phyloP scores from a whole-genome alignment of 2,329 filamentous ascomycete genomes.

The Ciborinia camelliae region DNA sequence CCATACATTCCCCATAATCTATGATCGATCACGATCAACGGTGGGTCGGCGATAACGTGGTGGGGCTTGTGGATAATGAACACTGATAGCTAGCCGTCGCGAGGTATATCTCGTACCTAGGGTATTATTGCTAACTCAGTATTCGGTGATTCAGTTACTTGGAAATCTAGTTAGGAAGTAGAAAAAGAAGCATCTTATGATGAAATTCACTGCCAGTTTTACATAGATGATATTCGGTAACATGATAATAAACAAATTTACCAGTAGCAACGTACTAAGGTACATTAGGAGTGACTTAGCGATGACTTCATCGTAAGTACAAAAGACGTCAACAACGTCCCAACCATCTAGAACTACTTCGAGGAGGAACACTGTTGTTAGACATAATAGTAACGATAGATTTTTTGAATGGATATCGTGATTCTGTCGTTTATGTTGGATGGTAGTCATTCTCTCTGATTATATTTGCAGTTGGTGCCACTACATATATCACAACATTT shows the following conservation, averaged over 20 bases:
- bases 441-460: background rate
- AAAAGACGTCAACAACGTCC: background rate
- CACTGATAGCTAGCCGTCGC: background rate
- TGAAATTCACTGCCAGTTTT: background rate
- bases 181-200: background rate
- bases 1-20: background rate
- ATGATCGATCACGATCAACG: background rate
- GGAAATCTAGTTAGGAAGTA: background rate
- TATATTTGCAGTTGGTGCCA: constrained; percentile 2
- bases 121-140: no score
- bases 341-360: background rate
- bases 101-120: no score
- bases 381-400: background rate
- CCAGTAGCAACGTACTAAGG: background rate
- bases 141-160: background rate
- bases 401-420: background rate
- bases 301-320: constrained; percentile 8
- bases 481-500: constrained; percentile 3
- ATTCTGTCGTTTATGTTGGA: background rate
- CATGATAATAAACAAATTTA: background rate
- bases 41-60: background rate
- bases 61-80: background rate
- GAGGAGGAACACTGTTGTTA: background rate
- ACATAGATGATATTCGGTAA: no score
- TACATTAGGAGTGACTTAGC: no score